Evolutionary conservation across 352 stramenopile genomes (phyloP), one percentile per base, ranked within the genome.

Genomic region (Phytopythium sindhum): DNA sequence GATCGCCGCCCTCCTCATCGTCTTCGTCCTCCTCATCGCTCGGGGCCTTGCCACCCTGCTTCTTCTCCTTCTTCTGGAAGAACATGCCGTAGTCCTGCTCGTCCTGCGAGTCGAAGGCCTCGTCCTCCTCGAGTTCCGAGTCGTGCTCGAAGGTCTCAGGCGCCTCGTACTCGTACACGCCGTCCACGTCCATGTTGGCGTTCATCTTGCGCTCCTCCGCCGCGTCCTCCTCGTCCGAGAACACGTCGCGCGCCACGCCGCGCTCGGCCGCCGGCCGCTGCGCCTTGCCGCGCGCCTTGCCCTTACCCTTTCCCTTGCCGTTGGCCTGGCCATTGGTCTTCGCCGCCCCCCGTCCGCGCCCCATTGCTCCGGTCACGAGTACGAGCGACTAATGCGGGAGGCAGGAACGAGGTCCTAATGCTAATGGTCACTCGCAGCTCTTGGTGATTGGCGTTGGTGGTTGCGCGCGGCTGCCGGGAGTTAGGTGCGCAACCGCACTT

Each of bases 41-140:
- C 29, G 61, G 75, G 21, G 52, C 59, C 37, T 53, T 52, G 14
- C 14, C 41, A 41, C 28, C 17, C 37, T 29, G 58, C 69, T 41
- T 67, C 37, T 29, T 60, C 69, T 41, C 65, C 33, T 2, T 19
- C 53, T 61, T 64, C 37, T 68, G 57, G 64, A 97, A 97, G 70
- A 97, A 97, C 41, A 74, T 73, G 39, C 91, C 91, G 66, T 93
- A 98, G 23, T 79, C 75, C 23, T 83, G 67, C 66, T 98, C 95
- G 71, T 98, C 92, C 8, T 98, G 92, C 50, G 89, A 97, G 66
- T 98, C 92, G 73, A 98, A 98, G 28, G 95, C 93, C 61, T 93
- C 89, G 63, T 98, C 91, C 68, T 98, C 91, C 65, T 93, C 84
- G 69, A 98, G 96, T 72, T 98, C 91, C 71, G 95, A 96, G 72